Conservation (phyloP, 78 protist species). For the Dictyostelium discoideum region DNA sequence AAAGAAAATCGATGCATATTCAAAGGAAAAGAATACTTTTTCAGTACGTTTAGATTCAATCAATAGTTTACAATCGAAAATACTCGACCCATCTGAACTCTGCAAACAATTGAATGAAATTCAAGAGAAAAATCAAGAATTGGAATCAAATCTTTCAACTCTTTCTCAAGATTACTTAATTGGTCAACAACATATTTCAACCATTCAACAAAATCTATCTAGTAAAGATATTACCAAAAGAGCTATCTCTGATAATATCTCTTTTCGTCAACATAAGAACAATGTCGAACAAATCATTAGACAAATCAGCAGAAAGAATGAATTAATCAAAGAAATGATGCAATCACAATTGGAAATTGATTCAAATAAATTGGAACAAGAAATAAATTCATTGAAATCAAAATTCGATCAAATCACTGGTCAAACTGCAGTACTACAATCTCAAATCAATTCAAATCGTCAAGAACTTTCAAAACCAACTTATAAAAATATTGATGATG, state of each 20-base stretch:
- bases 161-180: neutral
- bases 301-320: conserved; percentile 29
- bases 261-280: conserved; percentile 17
- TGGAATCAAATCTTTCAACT: neutral
- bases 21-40: conserved; percentile 48
- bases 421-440: neutral
- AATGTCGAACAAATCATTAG: conserved; percentile 2
- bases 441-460: conserved; percentile 13
- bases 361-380: neutral
- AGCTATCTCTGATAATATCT: conserved; percentile 26
- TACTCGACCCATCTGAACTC: neutral
- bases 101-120: neutral
- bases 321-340: neutral
- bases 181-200: conserved; percentile 14
- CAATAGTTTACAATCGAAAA: neutral
- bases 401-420: conserved; percentile 52
- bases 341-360: neutral
- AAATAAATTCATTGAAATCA: conserved; percentile 13
- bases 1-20: neutral
- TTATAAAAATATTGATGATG: conserved; percentile 53
- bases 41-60: conserved; percentile 1
- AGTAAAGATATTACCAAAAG: conserved; percentile 27
- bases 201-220: conserved; percentile 6
- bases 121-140: neutral
- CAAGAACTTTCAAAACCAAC: conserved; percentile 41